phyloP scores from a whole-genome alignment of 805 yeast genomes.

The Starmerella davenportii region DNA sequence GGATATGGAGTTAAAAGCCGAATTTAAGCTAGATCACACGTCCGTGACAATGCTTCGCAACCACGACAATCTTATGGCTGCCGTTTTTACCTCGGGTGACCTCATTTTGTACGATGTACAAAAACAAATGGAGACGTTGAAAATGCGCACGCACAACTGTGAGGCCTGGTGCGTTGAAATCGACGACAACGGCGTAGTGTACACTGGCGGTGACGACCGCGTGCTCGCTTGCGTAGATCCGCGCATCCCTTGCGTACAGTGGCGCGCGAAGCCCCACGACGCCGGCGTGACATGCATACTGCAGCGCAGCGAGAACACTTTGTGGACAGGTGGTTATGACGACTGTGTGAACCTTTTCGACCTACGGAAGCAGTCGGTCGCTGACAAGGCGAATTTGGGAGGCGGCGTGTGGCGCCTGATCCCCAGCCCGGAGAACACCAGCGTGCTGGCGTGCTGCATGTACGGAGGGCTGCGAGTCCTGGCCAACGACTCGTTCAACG shows the following conservation, averaged over 20 bases:
- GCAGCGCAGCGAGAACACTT: conserved; percentile 24
- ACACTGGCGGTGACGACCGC: conserved; percentile 79
- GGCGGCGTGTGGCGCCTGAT: conserved; percentile 93
- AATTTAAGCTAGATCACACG: conserved; percentile 30
- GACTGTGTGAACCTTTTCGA: conserved; percentile 58
- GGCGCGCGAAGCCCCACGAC: conserved; percentile 42
- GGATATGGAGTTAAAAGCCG: conserved; percentile 15
- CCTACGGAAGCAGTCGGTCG: conserved; percentile 34
- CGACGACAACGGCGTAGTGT: conserved; percentile 34
- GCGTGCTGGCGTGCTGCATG: conserved; percentile 75
- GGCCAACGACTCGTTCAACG: conserved; percentile 10
- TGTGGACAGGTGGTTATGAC: conserved; percentile 88
- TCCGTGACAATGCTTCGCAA: conserved; percentile 35
- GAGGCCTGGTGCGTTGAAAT: conserved; percentile 84
- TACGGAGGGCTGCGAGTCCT: conserved; percentile 79
- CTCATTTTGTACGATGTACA: conserved; percentile 27
- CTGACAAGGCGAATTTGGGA: conserved; percentile 36
- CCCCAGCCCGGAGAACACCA: conserved; percentile 33
- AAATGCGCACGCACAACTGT: conserved; percentile 34
- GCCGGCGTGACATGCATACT: conserved; percentile 86
- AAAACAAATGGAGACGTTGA: conserved; percentile 1
- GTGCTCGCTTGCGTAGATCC: conserved; percentile 56
- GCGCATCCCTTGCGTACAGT: conserved; percentile 22
- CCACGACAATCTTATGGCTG: conserved; percentile 25
- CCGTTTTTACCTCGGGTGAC: conserved; percentile 56